Evolutionary conservation across 805 yeast genomes (phyloP), one percentile per base, ranked within the genome.

Genomic region (Saccharomycopsis fodiens): DNA sequence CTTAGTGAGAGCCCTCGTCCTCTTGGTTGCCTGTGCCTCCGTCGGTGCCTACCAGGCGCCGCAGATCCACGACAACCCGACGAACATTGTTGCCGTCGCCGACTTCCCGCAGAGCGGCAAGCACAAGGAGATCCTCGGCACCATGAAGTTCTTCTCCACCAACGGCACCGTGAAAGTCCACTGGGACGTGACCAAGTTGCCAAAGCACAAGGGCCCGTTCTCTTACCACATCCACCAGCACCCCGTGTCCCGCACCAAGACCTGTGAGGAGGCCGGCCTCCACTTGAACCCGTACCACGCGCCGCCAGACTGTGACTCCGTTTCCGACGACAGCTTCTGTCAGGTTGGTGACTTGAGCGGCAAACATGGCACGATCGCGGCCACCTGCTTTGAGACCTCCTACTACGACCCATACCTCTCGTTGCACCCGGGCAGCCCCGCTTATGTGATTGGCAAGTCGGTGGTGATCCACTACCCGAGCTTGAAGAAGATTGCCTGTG

Each of bases 291-390:
- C 89, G 3, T 81, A 72, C 57, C 58, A 65, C 45, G 81, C 85
- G 4, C 62, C 73, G 7, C 61, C 68, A 17, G 68, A 67, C 41
- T 80, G 86, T 60, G 79, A 72, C 44, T 53, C 60, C 22, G 66
- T 67, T 46, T 66, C 65, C 15, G 67, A 72, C 54, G 82, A 82
- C 60, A 60, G 79, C 5, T 65, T 59, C 30, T 82, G 87, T 59
- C 79, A 79, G 61, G 75, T 82, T 35, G 91, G 91, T 47, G 89
- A 82, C 57, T 73, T 82, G 55, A 74, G 85, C 30, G 91, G 91
- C 37, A 82, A 82, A 59, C 88, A 82, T 61, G 91, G 91, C 10
- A 72, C 65, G 64, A 78, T 83, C 56, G 72, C 80, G 57, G 71
- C 85, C 17, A 80, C 85, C 10, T 80, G 86, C 58, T 79, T 75